Conservation (phyloP, 2,329 filamentous ascomycete species). For the Penicillium sp. region DNA sequence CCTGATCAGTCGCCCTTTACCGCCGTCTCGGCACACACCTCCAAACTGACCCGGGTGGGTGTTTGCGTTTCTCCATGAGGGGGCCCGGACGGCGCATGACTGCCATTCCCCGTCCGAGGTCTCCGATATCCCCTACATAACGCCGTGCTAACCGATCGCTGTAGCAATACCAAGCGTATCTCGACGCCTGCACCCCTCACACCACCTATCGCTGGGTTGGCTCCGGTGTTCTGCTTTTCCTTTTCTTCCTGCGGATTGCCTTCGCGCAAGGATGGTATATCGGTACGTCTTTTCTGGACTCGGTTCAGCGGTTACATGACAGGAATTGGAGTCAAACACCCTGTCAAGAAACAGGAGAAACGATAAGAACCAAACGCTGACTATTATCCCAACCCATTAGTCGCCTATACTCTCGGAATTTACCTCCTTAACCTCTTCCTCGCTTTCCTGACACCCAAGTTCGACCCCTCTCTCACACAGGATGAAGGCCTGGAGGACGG, state of each 20-base stretch:
- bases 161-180: conserved; percentile 87
- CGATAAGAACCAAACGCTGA: conserved; percentile 4
- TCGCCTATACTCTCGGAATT: conserved; percentile 95
- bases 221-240: conserved; percentile 67
- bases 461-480: conserved; percentile 91
- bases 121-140: not conserved
- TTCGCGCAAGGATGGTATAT: conserved; percentile 98
- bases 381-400: conserved; percentile 44
- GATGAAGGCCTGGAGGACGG: conserved; percentile 98
- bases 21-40: conserved; percentile 79
- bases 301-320: not conserved
- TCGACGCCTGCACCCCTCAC: conserved; percentile 90
- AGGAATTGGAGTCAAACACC: not conserved
- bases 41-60: conserved; percentile 43
- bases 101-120: not conserved
- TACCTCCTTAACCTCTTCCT: conserved; percentile 99
- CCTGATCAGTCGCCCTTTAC: conserved; percentile 88
- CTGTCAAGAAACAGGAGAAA: not conserved
- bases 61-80: conserved; percentile 4
- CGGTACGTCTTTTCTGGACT: conserved; percentile 52
- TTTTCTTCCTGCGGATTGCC: conserved; percentile 88
- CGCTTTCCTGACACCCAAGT: conserved; percentile 96
- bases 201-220: conserved; percentile 84
- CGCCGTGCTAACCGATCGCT: conserved; percentile 17
- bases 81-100: conserved; percentile 9